Conservation (phyloP, 306 rosid species). For the Vigna radiata region DNA sequence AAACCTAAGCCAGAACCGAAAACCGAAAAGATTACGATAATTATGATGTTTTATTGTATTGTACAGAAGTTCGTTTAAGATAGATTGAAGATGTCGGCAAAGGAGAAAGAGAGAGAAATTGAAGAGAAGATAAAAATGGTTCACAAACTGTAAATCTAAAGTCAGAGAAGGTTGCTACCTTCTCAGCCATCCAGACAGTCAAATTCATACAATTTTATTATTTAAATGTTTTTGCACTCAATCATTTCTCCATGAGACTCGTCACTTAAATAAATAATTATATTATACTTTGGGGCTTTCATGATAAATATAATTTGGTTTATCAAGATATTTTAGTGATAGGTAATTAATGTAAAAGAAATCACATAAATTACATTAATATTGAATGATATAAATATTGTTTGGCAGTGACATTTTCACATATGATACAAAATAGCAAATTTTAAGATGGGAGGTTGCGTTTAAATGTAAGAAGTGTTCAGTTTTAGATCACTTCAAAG, state of each 20-base stretch:
- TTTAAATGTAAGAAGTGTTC: not conserved
- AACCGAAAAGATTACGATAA: not conserved
- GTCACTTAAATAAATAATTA: not conserved
- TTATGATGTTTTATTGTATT: not conserved
- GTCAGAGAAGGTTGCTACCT: conserved; percentile 40
- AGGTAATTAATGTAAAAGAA: not conserved
- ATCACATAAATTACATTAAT: not conserved
- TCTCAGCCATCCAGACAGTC: not conserved
- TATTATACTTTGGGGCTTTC: not conserved
- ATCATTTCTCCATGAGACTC: not conserved
- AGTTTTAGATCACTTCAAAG: not conserved
- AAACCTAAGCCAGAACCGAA: not conserved
- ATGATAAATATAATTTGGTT: no score
- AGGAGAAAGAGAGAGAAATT: conserved; percentile 23
- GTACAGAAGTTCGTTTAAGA: not conserved
- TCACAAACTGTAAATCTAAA: conserved; percentile 10
- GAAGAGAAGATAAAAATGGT: not conserved
- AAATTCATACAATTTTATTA: not conserved
- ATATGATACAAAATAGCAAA: no score
- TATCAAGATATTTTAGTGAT: no score
- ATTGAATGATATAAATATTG: not conserved
- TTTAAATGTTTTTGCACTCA: not conserved
- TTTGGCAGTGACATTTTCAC: not conserved
- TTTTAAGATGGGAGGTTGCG: not conserved
- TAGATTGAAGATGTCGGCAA: conserved; percentile 46